Evolutionary conservation across 257 asterid species (phyloP).

Genomic region (Rubia yunnanensis): DNA sequence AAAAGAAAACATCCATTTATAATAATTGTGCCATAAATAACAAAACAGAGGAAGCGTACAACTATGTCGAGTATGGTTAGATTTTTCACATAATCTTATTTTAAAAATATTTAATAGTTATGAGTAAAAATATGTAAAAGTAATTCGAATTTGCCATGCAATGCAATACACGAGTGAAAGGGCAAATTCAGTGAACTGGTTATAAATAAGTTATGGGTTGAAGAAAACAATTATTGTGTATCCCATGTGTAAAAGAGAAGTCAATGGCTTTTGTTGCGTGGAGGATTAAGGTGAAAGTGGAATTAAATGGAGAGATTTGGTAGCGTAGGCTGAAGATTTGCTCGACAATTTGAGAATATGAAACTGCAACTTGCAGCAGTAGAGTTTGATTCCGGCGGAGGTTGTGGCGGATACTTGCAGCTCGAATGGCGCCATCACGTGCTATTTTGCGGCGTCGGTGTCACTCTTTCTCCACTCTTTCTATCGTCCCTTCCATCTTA

Average conservation of each 20-base stretch:
- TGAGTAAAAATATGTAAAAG: no score
- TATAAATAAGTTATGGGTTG: neutral
- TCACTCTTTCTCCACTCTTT: slow-evolving; percentile 1
- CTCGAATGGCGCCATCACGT: neutral
- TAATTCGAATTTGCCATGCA: no score
- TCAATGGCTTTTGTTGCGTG: neutral
- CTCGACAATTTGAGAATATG: neutral
- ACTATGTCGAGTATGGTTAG: no score
- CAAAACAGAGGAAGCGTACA: no score
- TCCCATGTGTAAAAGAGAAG: neutral
- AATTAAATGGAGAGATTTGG: slow-evolving; percentile 1
- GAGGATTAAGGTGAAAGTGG: neutral
- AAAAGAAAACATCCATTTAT: no score
- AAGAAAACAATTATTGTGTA: neutral
- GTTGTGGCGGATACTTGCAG: slow-evolving; percentile 21
- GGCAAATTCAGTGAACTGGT: no score
- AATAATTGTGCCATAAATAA: no score
- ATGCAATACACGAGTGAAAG: no score
- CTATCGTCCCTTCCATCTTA: neutral
- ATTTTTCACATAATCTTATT: no score
- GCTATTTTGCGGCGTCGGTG: slow-evolving; percentile 37
- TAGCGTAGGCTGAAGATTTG: neutral
- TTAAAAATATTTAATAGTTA: no score
- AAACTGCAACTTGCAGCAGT: neutral
- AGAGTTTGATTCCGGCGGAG: slow-evolving; percentile 21